Conservation (phyloP, 257 asterid species). For the Schizonepeta tenuifolia region DNA sequence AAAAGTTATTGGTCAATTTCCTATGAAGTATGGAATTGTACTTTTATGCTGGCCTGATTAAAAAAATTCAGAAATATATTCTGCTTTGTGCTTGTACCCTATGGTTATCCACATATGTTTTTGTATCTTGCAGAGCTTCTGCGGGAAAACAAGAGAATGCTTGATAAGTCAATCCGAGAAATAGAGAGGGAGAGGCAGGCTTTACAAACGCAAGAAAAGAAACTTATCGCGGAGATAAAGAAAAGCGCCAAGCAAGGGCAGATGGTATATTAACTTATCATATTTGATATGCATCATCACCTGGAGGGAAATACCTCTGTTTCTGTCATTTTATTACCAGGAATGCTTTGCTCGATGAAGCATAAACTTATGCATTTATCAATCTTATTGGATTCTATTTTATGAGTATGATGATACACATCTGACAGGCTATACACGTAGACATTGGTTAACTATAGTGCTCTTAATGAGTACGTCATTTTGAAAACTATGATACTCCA, state of each 20-base stretch:
- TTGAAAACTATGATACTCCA: background rate
- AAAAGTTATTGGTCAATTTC: background rate
- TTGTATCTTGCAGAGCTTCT: slow-evolving; percentile 66
- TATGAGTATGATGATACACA: slow-evolving; percentile 4
- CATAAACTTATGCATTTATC: background rate
- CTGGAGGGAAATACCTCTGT: background rate
- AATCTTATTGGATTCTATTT: background rate
- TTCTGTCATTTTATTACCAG: background rate
- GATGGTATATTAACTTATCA: slow-evolving; percentile 57
- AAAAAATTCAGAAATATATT: slow-evolving; percentile 38
- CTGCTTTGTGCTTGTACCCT: slow-evolving; percentile 22
- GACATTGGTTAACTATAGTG: slow-evolving; percentile 1
- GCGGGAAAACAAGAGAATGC: slow-evolving; percentile 98
- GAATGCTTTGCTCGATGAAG: background rate
- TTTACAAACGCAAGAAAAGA: slow-evolving; percentile 90
- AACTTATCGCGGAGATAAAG: slow-evolving; percentile 88
- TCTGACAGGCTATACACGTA: slow-evolving; percentile 23
- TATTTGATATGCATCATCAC: slow-evolving; percentile 22
- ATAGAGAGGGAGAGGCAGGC: slow-evolving; percentile 98
- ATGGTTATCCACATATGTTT: background rate
- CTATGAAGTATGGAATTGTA: background rate
- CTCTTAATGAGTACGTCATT: background rate
- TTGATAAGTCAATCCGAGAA: slow-evolving; percentile 93
- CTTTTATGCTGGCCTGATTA: background rate
- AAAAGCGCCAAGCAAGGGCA: slow-evolving; percentile 99